Conservation (phyloP, 1,284 basidiomycete species). For the Taiwanofungus camphoratus region DNA sequence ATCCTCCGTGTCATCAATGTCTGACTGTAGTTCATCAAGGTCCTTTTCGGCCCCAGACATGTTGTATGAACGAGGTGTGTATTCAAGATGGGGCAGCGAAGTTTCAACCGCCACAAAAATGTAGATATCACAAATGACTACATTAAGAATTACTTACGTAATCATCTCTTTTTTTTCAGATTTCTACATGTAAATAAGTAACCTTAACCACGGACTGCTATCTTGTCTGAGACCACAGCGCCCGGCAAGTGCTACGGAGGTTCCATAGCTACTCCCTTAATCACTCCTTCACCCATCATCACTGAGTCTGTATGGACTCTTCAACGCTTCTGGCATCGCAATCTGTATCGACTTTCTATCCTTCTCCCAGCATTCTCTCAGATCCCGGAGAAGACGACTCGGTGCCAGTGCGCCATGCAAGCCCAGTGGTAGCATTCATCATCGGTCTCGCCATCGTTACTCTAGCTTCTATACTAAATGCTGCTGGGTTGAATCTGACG, state of each 20-base stretch:
- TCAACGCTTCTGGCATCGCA: neutral
- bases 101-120: too few relatives aligned
- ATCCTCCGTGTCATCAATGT: constrained; percentile 29
- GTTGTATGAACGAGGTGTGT: too few relatives aligned
- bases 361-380: constrained; percentile 7
- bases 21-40: constrained; percentile 46
- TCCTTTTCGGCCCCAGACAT: constrained; percentile 27
- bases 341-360: constrained; percentile 5
- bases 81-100: too few relatives aligned
- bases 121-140: too few relatives aligned
- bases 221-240: too few relatives aligned
- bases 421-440: constrained; percentile 67
- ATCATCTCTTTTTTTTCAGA: too few relatives aligned
- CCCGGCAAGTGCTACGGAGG: neutral
- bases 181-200: too few relatives aligned
- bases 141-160: too few relatives aligned
- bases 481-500: constrained; percentile 78
- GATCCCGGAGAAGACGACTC: constrained; percentile 16
- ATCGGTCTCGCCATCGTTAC: constrained; percentile 77
- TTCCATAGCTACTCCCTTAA: too few relatives aligned
- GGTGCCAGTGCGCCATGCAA: constrained; percentile 38
- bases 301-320: constrained; percentile 1
- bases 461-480: constrained; percentile 76
- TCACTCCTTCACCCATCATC: neutral
- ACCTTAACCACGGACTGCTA: too few relatives aligned